Evolutionary conservation across 1,139 yeast genomes (phyloP), one percentile per base, ranked within the genome.

Genomic region (Kodamaea plutei): DNA sequence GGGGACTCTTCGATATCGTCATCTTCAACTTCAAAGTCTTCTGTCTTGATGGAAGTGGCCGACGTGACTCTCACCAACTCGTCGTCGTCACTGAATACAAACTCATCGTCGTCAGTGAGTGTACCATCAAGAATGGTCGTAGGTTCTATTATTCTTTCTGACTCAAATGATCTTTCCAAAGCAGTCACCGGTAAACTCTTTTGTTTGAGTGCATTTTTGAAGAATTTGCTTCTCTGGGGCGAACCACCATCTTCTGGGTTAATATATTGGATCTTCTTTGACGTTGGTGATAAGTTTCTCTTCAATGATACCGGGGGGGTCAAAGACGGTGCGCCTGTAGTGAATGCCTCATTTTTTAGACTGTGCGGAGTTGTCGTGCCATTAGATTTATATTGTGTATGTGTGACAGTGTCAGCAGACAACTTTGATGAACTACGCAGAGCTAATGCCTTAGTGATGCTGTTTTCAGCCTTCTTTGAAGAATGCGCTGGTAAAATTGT

Each of bases 1-100:
- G 73, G 73, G 2, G 72, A 65, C 36, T 67, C 73, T 28, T 65
- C 72, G 13, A 67, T 54, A 23, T 61, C 69, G 28, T 62, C 69
- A 19, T 61, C 67, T 22, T 54, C 55, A 15, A 54, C 31, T 8
- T 47, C 55, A 31, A 47, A 40, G 25, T 36, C 37, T 15, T 21
- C 23, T 10, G 13, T 13, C 9, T 11, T 20, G 12, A 22, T 28
- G 9, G 15, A 9, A 4, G 16, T 29, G 12, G 16, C 14, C 15
- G 10, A 4, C 13, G 17, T 26, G 22, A 16, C 16, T 20, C 16
- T 18, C 8, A 33, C 26, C n/a, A 26, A 13, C 14, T 29, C 28
- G 10, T 28, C 37, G 13, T 34, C 38, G 14, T 33, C 38, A 12
- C 36, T 35, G 12, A 36, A 30, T 3, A 13, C 17, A 20, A 24